Conservation (phyloP, 2,329 filamentous ascomycete species). For the Knufia fluminis region DNA sequence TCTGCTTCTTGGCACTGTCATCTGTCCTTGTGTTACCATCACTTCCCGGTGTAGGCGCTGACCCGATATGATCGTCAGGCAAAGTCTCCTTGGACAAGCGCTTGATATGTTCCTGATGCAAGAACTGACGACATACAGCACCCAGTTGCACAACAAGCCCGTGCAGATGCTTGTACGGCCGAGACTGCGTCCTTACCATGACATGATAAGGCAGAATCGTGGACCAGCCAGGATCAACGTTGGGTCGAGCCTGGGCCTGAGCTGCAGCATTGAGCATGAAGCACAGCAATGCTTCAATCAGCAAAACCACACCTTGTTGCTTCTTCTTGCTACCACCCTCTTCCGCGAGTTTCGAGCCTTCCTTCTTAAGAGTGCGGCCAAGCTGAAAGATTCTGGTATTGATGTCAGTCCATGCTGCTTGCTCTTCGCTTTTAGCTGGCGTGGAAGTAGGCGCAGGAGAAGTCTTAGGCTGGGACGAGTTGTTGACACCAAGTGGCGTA, state of each 20-base stretch:
- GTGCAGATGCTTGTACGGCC: conserved; percentile 32
- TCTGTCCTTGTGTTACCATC: conserved; percentile 29
- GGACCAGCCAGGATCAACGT: conserved; percentile 36
- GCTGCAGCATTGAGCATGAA: conserved; percentile 40
- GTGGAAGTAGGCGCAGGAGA: conserved; percentile 15
- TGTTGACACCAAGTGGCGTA: conserved; percentile 21
- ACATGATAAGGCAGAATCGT: conserved; percentile 40
- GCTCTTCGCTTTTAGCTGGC: conserved; percentile 25
- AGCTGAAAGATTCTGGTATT: conserved; percentile 34
- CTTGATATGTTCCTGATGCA: conserved; percentile 37
- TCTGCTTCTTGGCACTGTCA: conserved; percentile 29
- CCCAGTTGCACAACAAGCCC: conserved; percentile 39
- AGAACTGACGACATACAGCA: conserved; percentile 38
- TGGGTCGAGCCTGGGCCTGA: conserved; percentile 32
- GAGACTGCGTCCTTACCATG: conserved; percentile 33
- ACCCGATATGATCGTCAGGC: conserved; percentile 30
- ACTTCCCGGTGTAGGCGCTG: conserved; percentile 35
- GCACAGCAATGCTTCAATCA: conserved; percentile 38
- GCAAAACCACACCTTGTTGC: conserved; percentile 12
- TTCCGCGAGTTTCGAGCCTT: conserved; percentile 24
- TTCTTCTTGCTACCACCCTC: conserved; percentile 2
- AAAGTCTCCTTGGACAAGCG: conserved; percentile 34
- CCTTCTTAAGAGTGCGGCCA: conserved; percentile 39
- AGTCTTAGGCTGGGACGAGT: conserved; percentile 15
- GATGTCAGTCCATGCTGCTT: conserved; percentile 35